These are phyloP conservation scores for Cronartium quercuum DNA, from an alignment of 1,284 basidiomycete genomes.

Conservation along the genomic window DNA sequence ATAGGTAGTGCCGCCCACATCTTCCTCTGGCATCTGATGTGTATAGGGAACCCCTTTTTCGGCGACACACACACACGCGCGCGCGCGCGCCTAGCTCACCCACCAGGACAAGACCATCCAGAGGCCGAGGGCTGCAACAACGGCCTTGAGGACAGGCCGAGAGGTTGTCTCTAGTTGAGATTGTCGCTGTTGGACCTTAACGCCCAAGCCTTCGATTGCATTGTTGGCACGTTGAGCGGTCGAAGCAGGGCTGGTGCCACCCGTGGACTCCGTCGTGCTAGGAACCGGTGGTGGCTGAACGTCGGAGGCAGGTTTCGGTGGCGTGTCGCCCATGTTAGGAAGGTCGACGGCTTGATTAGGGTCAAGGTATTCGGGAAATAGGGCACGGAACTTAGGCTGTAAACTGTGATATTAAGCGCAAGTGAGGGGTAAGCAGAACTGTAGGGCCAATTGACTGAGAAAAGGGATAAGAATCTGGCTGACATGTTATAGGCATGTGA, in stretches of 20 bases:
- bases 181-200: slow-evolving; percentile 30
- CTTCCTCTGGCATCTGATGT: too few relatives aligned
- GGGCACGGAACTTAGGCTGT: background rate
- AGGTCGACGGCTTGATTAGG: slow-evolving; percentile 8
- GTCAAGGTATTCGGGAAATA: slow-evolving; percentile 16
- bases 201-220: slow-evolving; percentile 11
- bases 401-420: background rate
- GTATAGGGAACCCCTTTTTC: too few relatives aligned
- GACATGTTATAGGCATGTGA: slow-evolving; percentile 79
- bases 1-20: too few relatives aligned
- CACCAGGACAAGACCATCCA: slow-evolving; percentile 37
- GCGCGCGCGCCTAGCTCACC: background rate
- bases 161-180: slow-evolving; percentile 11
- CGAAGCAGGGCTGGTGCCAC: background rate
- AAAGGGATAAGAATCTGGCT: slow-evolving; percentile 42
- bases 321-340: slow-evolving; percentile 11
- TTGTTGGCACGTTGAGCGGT: slow-evolving; percentile 12
- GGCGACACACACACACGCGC: background rate
- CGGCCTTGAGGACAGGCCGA: slow-evolving; percentile 13
- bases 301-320: background rate
- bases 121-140: slow-evolving; percentile 13
- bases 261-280: background rate
- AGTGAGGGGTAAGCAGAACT: background rate
- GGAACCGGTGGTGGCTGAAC: background rate
- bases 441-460: background rate